These are phyloP conservation scores for Cryoendolithus antarcticus DNA, from an alignment of 2,329 filamentous ascomycete genomes.

Conservation along the genomic window DNA sequence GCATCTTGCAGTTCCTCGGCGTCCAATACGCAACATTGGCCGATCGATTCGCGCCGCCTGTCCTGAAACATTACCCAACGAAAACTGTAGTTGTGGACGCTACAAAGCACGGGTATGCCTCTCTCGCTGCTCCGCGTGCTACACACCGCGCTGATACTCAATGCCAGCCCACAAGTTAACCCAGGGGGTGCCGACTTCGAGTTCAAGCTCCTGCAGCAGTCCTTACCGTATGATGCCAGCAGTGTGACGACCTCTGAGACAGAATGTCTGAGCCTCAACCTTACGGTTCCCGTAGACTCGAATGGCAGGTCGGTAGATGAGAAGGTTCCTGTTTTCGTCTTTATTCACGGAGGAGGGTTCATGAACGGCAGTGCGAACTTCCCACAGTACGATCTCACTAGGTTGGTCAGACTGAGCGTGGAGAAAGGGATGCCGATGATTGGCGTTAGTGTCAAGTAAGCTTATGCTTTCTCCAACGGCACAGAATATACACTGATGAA, in stretches of 20 bases:
- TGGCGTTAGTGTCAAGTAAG: conserved; percentile 22
- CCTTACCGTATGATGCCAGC: conserved; percentile 26
- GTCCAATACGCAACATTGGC: conserved; percentile 27
- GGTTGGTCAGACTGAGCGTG: conserved; percentile 33
- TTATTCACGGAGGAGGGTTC: conserved; percentile 43
- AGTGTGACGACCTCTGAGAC: conserved; percentile 26
- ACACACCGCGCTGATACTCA: too few relatives aligned
- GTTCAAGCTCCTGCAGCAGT: conserved; percentile 38
- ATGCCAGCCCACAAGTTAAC: conserved; percentile 16
- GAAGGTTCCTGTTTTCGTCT: conserved; percentile 38
- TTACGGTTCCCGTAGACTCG: conserved; percentile 29
- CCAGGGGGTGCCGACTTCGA: conserved; percentile 33
- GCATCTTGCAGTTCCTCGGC: conserved; percentile 25
- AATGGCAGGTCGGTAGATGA: background rate
- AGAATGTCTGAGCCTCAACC: conserved; percentile 41
- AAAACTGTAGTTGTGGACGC: conserved; percentile 13
- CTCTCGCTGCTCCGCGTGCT: too few relatives aligned
- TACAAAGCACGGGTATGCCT: too few relatives aligned
- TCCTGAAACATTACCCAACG: conserved; percentile 20
- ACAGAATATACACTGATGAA: background rate
- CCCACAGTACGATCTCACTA: conserved; percentile 38
- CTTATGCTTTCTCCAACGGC: too few relatives aligned
- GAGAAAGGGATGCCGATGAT: conserved; percentile 36
- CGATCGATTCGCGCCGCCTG: conserved; percentile 25
- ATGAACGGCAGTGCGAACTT: conserved; percentile 39